These are phyloP conservation scores for Neurospora sp. DNA, from an alignment of 495 filamentous ascomycete species.

Conservation along the genomic window DNA sequence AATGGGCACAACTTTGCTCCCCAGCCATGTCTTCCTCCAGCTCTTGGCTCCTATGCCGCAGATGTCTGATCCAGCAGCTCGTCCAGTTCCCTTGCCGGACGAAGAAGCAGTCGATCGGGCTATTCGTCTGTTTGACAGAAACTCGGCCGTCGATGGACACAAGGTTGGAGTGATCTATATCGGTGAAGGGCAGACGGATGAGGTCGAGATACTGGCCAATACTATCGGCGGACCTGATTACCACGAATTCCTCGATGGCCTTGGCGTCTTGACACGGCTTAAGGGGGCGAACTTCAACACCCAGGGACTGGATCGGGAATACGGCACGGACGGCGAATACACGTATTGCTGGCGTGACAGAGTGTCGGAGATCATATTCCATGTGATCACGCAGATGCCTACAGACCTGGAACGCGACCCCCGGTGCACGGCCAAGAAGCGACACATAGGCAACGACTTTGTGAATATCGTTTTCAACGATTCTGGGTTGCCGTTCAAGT, in stretches of 20 bases:
- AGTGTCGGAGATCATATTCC: slow-evolving; percentile 91
- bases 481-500: slow-evolving; percentile 75
- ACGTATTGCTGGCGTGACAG: slow-evolving; percentile 90
- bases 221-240: slow-evolving; percentile 76
- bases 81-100: slow-evolving; percentile 72
- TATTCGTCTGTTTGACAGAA: slow-evolving; percentile 74
- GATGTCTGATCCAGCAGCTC: slow-evolving; percentile 41
- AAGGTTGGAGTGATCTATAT: slow-evolving; percentile 93
- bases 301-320: slow-evolving; percentile 72
- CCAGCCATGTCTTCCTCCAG: slow-evolving; percentile 78
- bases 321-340: slow-evolving; percentile 71
- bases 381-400: slow-evolving; percentile 95
- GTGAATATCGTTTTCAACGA: slow-evolving; percentile 98
- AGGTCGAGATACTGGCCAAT: slow-evolving; percentile 78
- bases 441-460: slow-evolving; percentile 93
- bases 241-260: slow-evolving; percentile 63
- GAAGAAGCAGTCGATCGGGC: slow-evolving; percentile 71
- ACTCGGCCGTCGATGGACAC: slow-evolving; percentile 85
- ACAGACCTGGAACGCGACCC: slow-evolving; percentile 68
- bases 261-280: slow-evolving; percentile 72
- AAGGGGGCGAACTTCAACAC: slow-evolving; percentile 82
- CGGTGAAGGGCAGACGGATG: slow-evolving; percentile 68
- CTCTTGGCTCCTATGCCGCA: slow-evolving; percentile 63
- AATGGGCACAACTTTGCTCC: slow-evolving; percentile 47
- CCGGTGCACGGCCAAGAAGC: slow-evolving; percentile 74